phyloP scores from a whole-genome alignment of 208 protist species.

The Leishmania arabica region DNA sequence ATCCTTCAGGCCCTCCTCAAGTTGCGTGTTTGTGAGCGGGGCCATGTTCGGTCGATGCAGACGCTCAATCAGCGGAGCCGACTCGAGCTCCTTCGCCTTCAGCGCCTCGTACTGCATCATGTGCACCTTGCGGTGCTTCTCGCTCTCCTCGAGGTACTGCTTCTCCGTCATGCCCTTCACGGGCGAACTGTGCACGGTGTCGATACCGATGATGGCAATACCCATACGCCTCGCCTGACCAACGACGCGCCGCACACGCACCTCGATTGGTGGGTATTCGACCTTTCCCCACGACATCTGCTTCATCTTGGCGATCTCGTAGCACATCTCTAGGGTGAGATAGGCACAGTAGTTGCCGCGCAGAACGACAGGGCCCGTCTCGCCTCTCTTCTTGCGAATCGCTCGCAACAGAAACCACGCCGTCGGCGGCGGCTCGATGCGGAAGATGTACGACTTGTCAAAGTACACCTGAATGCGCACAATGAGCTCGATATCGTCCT shows the following conservation, averaged over 20 bases:
- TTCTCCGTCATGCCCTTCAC: constrained; percentile 80
- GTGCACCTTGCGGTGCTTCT: constrained; percentile 74
- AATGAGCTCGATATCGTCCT: constrained; percentile 88
- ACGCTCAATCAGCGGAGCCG: constrained; percentile 83
- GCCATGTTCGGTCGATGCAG: constrained; percentile 74
- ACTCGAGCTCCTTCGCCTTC: constrained; percentile 65
- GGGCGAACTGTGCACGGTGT: constrained; percentile 70
- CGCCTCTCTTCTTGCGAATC: constrained; percentile 81
- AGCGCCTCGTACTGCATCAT: constrained; percentile 75
- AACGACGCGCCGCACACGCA: constrained; percentile 80
- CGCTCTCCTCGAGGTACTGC: constrained; percentile 69
- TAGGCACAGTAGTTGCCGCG: constrained; percentile 71
- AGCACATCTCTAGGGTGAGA: constrained; percentile 92
- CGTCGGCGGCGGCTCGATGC: constrained; percentile 87
- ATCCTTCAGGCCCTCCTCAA: constrained; percentile 80
- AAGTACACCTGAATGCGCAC: constrained; percentile 92
- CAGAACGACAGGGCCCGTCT: constrained; percentile 66
- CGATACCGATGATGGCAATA: constrained; percentile 87
- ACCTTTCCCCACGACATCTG: constrained; percentile 72
- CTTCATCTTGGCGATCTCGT: constrained; percentile 92
- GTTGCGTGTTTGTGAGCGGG: constrained; percentile 56
- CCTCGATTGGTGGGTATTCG: constrained; percentile 86
- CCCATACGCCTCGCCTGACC: constrained; percentile 89
- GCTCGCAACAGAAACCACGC: constrained; percentile 85
- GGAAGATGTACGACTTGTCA: constrained; percentile 90